Base-by-base conservation (phyloP, 2,329 filamentous ascomycete species). In the Macrophomina phaseolina region DNA sequence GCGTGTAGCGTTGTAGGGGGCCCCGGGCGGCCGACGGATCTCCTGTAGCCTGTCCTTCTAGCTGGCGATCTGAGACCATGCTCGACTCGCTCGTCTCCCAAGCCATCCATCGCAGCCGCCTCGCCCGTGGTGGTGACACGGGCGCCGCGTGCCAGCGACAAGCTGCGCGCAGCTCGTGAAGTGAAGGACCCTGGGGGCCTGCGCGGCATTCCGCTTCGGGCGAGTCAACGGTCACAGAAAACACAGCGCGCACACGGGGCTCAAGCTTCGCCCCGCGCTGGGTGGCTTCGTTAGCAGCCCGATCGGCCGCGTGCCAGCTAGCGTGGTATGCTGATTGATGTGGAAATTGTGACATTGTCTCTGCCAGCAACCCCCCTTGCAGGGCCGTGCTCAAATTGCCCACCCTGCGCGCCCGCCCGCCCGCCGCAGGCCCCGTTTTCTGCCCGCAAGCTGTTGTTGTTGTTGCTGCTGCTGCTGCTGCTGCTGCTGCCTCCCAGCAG, bases 221-320 rank as follows among this genome's bases (percentile, higher is more conserved):
- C 38, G 53, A 58, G 53, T 58, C 53, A 36, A 55, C 52, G 34
- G 11, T n/a, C 34, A 6, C 52, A 28, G 23, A 38, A 42, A 45
- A 53, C 28, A 34, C 40, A 61, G 11, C 28, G 53, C 36, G 42
- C 40, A 14, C 16, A 5, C 28, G 56, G 42, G 36, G 45, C 58
- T 62, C 58, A 62, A 62, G 58, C 58, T 62, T 61, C 58, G 55
- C 40, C 55, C 55, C 55, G 55, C 55, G 38, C 30, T 45, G 55
- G 55, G 38, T 1, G 53, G 36, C 38, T 42, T 23, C 55, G 16
- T 28, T 42, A 32, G 58, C 32, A 18, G 58, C 45, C 58, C 32
- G 58, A 62, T 62, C 58, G 58, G 58, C 58, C 58, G 58, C 58
- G 58, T 62, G 58, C 58, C 58, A 62, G 45, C 45, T 62, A 62